Evolutionary conservation across 371 early-diverging fungal genomes (phyloP), one percentile per base, ranked within the genome.

Genomic region (Scutellospora calospora): DNA sequence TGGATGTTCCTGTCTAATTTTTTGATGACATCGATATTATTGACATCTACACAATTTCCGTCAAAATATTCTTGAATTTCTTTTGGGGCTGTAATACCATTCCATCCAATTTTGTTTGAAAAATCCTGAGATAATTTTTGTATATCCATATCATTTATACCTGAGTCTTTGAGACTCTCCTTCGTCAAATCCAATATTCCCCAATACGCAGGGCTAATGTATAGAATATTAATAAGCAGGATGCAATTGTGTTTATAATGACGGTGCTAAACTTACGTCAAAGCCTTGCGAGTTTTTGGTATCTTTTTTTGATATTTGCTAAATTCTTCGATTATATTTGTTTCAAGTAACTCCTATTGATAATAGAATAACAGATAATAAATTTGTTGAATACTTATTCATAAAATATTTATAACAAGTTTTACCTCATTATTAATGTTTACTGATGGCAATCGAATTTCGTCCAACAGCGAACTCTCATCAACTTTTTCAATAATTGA

Each of bases 111-210:
- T 27, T 76, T 25, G 16, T 76, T 51, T 9, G 77, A 25, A 49
- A 76, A 76, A 63, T 76, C 65, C n/a, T 76, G 77, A 12, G 76
- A 76, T 38, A 76, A 76, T 62, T 49, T 59, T 62, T 62, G 49
- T 45, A 76, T 62, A 27, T 38, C 63, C 25, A 3, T 49, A 45
- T 76, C 63, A 9, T 76, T 76, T 76, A 76, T 22, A 14, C 62
- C 76, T 16, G 62, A 49, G 45, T 76, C 31, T 31, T 57, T 75
- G 12, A 76, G 63, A 76, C 62, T 76, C 14, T 76, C 76, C 27
- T 41, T 62, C 22, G 76, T 76, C 49, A 76, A 5, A 41, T 76
- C 76, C 2, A 76, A 62, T 62, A 76, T 62, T 62, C 62, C 76
- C 76, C 76, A 76, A 62, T 76, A 76, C 9, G 76, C 62, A 20